These are phyloP conservation scores for Phtheirospermum japonicum DNA, from an alignment of 257 asterid species.

Conservation along the genomic window DNA sequence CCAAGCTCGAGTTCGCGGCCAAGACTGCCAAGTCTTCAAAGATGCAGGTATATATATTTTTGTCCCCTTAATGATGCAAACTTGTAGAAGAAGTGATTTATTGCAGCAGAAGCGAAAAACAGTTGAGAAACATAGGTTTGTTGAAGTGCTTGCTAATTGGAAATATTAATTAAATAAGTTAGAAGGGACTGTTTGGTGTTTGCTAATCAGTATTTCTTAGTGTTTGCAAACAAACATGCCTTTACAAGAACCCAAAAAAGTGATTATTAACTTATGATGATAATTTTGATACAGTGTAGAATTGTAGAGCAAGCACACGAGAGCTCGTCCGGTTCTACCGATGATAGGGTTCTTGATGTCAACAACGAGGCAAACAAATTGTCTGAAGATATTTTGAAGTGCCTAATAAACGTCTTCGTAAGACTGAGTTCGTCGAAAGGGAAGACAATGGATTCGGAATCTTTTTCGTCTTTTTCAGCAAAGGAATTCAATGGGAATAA, in stretches of 20 bases:
- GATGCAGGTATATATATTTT: background rate
- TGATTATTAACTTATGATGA: slow-evolving; percentile 15
- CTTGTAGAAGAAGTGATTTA: too few species aligned
- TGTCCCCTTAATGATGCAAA: too few species aligned
- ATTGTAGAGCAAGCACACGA: slow-evolving; percentile 55
- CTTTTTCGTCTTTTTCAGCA: slow-evolving; percentile 38
- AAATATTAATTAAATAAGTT: too few species aligned
- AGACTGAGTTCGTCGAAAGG: slow-evolving; percentile 63
- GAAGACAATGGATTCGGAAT: slow-evolving; percentile 51
- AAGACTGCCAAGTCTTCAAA: background rate
- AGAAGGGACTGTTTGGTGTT: too few species aligned
- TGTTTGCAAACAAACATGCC: too few species aligned
- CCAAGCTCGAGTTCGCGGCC: background rate
- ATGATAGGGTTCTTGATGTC: slow-evolving; percentile 39
- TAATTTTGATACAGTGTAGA: slow-evolving; percentile 52
- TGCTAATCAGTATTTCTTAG: too few species aligned
- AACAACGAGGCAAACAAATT: slow-evolving; percentile 54
- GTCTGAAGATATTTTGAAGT: slow-evolving; percentile 68
- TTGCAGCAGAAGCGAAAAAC: too few species aligned
- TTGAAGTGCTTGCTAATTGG: too few species aligned
- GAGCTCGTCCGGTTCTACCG: slow-evolving; percentile 52
- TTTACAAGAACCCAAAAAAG: too few species aligned
- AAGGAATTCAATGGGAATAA: slow-evolving; percentile 27
- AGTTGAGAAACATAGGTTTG: too few species aligned
- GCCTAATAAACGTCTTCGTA: slow-evolving; percentile 53